Evolutionary conservation across 345 rosid genomes (phyloP).

Genomic region (Syzygium aromaticum): DNA sequence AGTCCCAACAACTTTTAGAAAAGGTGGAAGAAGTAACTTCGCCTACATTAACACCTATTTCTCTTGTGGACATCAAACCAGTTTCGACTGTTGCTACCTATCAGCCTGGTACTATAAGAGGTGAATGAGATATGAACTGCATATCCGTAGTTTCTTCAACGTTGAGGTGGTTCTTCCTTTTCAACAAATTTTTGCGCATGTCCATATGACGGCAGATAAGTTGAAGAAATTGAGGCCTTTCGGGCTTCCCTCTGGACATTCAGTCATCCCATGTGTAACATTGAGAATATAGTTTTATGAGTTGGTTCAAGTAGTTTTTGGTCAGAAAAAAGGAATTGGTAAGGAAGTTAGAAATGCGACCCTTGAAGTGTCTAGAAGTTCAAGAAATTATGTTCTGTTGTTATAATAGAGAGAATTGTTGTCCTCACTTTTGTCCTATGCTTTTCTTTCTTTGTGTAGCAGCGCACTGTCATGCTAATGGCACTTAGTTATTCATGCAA

Average conservation of each 20-base stretch:
- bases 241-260: not conserved
- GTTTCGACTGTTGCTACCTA: constrained; percentile 27
- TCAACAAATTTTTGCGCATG: not conserved
- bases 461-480: not conserved
- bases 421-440: not conserved
- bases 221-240: not conserved
- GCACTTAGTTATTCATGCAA: not conserved
- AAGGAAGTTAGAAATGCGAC: not conserved
- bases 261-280: not conserved
- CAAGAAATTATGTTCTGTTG: not conserved
- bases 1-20: constrained; percentile 24
- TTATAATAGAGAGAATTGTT: not conserved
- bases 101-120: constrained; percentile 62
- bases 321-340: not conserved
- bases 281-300: not conserved
- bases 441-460: not conserved
- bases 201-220: not conserved
- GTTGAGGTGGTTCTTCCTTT: not conserved
- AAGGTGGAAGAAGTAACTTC: constrained; percentile 43
- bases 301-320: not conserved
- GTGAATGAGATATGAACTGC: constrained; percentile 19
- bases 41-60: constrained; percentile 78
- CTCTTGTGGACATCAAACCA: constrained; percentile 31
- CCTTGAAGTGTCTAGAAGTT: not conserved
- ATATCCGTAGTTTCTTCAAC: not conserved